Percentiles rank a stretch among this genome's conserved stretches.
Conservation (phyloP, 108 stramenopile species). For the Epipyxis sp. region DNA sequence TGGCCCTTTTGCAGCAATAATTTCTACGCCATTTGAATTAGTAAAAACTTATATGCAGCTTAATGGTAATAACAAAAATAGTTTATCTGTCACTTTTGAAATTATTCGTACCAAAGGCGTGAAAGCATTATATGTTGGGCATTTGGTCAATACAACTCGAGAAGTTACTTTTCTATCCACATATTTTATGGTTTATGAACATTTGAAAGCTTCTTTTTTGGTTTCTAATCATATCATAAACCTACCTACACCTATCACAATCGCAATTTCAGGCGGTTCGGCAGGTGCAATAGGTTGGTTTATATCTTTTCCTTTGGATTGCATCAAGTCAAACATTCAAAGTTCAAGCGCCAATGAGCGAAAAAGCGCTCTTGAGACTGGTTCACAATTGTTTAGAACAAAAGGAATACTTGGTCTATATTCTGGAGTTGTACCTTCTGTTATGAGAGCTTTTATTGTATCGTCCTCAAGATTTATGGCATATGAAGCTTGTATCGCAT, state of each 20-base stretch:
- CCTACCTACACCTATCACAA: slow-evolving; percentile 50
- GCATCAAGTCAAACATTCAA: slow-evolving; percentile 57
- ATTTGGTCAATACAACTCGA: slow-evolving; percentile 73
- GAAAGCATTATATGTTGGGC: slow-evolving; percentile 70
- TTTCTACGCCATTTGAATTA: slow-evolving; percentile 78
- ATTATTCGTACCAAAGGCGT: slow-evolving; percentile 49
- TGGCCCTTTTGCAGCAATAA: slow-evolving; percentile 65
- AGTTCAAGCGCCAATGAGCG: slow-evolving; percentile 40
- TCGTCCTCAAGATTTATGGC: slow-evolving; percentile 79
- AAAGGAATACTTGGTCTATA: slow-evolving; percentile 76
- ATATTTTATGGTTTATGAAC: slow-evolving; percentile 84
- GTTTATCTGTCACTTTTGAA: background rate
- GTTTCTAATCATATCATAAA: background rate
- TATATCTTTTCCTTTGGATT: slow-evolving; percentile 79
- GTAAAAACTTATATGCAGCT: slow-evolving; percentile 71
- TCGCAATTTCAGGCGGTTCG: slow-evolving; percentile 76
- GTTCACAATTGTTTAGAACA: slow-evolving; percentile 51
- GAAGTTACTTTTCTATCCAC: slow-evolving; percentile 72
- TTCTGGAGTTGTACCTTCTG: slow-evolving; percentile 70
- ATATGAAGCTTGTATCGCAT: slow-evolving; percentile 67
- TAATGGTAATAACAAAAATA: slow-evolving; percentile 16
- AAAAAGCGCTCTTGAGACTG: slow-evolving; percentile 43
- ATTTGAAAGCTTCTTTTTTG: slow-evolving; percentile 50
- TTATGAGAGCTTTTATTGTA: slow-evolving; percentile 78
- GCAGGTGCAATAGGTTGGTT: slow-evolving; percentile 78